A percentile compares a stretch with the other conserved stretches of the same genome.
Evolutionary conservation across 495 filamentous ascomycete species (phyloP).

Genomic region (Talaromyces borbonicus): DNA sequence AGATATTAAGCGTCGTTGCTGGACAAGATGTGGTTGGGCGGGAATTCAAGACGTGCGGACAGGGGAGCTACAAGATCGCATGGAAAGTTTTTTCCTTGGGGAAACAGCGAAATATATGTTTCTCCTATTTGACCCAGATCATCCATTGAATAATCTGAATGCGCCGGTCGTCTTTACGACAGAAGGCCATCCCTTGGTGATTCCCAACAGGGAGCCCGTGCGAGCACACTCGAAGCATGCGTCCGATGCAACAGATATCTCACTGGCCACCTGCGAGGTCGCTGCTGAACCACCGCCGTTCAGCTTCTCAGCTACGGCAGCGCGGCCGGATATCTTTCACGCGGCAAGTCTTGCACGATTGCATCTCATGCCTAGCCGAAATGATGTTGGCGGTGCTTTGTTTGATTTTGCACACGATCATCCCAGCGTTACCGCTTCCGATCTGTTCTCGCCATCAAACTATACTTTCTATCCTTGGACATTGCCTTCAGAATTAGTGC

Average conservation of each 20-base stretch:
- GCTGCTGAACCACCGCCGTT: conserved; percentile 49
- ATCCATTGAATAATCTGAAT: conserved; percentile 82
- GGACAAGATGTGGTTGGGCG: conserved; percentile 91
- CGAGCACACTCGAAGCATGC: conserved; percentile 1
- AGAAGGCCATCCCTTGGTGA: conserved; percentile 86
- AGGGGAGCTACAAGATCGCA: conserved; percentile 84
- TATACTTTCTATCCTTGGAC: conserved; percentile 93
- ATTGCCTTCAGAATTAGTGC: conserved; percentile 62
- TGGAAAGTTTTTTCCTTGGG: conserved; percentile 98
- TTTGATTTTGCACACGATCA: conserved; percentile 40
- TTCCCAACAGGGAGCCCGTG: conserved; percentile 46
- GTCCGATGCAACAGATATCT: neutral
- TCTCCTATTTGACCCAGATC: conserved; percentile 72
- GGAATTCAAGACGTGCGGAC: conserved; percentile 87
- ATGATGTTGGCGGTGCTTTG: conserved; percentile 42
- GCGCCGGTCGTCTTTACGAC: conserved; percentile 88
- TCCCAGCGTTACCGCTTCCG: conserved; percentile 45
- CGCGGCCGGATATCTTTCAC: conserved; percentile 81
- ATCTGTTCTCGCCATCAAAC: conserved; percentile 56
- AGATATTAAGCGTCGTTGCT: conserved; percentile 83
- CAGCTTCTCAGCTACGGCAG: conserved; percentile 68
- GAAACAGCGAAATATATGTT: conserved; percentile 95
- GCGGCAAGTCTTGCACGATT: conserved; percentile 78
- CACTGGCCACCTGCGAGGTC: conserved; percentile 43
- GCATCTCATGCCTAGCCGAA: conserved; percentile 56